Base-by-base conservation (phyloP, 2,329 filamentous ascomycete genomes). In the Juglanconis juglandina region DNA sequence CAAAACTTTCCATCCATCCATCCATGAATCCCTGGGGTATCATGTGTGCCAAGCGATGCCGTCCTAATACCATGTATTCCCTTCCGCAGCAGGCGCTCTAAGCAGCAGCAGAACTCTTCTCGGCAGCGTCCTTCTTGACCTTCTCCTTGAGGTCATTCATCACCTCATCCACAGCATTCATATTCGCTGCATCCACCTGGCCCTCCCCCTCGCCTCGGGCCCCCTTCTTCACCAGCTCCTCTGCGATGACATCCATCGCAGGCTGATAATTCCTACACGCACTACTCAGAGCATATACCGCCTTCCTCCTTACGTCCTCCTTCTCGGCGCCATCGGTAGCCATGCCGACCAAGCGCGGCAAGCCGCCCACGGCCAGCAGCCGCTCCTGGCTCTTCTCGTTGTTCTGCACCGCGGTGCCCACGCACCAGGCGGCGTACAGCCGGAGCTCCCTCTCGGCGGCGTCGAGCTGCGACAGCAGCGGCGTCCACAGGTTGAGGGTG, bases 371-470 rank as follows among this genome's bases (percentile, higher is more conserved):
- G 41, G 80, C 81, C 33, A 84, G 66, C 58, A 86, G 73, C 55
- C 85, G 85, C 77, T 95, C 91, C 77, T 99, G 95, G 54, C 86
- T 87, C 72, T 88, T 89, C 67, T 84, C 82, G 75, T 99, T 98
- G 78, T 99, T 99, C 81, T 98, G 93, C 62, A 99, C 95, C 9
- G 95, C 94, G 5, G 93, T 97, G 54, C 91, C 92, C 61, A 95
- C 79, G 77, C 92, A 97, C 91, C 92, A 96, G n/a, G 92, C 92
- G 3, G 94, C 93, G 84, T 92, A 92, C 68, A 81, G 86, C 65
- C 93, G 82, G 69, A 96, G 79, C 64, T 95, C 90, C 5, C 81
- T 72, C 70, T 95, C 88, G 10, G 83, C 80, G 68, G 87, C 82
- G 53, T 81, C 79, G 13, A 99, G 80, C 64, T 89, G 85, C 8